These are phyloP conservation scores for Fagopyrum homotropicum DNA, from an alignment of 148 eudicot genomes.

Conservation along the genomic window DNA sequence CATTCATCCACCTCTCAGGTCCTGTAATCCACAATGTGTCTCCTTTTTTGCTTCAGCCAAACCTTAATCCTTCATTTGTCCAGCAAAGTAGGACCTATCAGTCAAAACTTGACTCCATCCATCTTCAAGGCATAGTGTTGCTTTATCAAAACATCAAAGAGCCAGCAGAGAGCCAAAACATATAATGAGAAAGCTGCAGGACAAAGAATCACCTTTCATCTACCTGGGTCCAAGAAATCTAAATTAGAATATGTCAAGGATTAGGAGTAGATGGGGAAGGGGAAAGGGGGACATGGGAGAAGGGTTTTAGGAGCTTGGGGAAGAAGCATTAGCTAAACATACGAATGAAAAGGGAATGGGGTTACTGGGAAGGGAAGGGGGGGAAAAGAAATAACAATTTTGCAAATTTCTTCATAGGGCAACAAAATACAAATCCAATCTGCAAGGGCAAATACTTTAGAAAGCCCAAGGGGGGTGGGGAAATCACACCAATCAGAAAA, in stretches of 20 bases:
- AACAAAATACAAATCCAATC: background rate
- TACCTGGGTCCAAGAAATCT: constrained; percentile 13
- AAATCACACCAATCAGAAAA: background rate
- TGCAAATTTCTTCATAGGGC: background rate
- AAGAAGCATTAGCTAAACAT: background rate
- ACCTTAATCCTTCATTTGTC: background rate
- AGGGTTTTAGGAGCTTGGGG: constrained; percentile 5
- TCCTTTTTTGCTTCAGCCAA: background rate
- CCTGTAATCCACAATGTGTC: background rate
- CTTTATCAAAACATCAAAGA: background rate
- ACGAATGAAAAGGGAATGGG: background rate
- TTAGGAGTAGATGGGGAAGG: background rate
- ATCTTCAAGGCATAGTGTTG: background rate
- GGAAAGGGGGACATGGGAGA: background rate
- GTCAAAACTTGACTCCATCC: constrained; percentile 2
- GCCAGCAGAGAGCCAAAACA: background rate
- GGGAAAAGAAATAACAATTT: background rate
- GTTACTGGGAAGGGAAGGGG: background rate
- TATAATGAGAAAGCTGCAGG: background rate
- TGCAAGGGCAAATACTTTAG: background rate
- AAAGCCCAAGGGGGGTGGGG: background rate
- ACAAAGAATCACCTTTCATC: background rate
- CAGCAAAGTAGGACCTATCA: background rate
- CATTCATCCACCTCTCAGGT: background rate
- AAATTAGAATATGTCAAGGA: background rate